phyloP scores from a whole-genome alignment of 768 basidiomycete genomes.

The Boletus tylopilopsis region DNA sequence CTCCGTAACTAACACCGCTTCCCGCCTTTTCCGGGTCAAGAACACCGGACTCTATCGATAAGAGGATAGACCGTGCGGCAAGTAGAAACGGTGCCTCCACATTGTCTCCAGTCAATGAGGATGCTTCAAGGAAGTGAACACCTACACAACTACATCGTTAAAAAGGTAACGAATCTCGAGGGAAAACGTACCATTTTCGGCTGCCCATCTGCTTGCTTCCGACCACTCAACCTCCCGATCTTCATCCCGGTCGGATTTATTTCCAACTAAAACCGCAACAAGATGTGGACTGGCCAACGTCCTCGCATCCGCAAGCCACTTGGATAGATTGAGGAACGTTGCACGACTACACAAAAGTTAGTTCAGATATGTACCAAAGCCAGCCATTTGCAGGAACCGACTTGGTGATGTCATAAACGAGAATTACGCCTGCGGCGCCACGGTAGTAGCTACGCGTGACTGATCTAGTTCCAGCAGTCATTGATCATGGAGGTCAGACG shows the following conservation, averaged over 20 bases:
- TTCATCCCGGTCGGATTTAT: constrained; percentile 93
- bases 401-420: constrained; percentile 95
- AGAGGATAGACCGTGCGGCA: constrained; percentile 81
- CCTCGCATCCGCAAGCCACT: constrained; percentile 92
- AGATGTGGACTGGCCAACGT: constrained; percentile 91
- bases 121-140: constrained; percentile 90
- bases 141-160: constrained; percentile 42
- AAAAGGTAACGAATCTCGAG: not conserved
- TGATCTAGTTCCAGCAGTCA: constrained; percentile 46
- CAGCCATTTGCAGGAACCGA: constrained; percentile 29
- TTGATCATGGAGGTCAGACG: constrained; percentile 7
- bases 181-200: constrained; percentile 71
- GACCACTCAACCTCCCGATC: constrained; percentile 94
- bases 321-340: constrained; percentile 77
- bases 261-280: constrained; percentile 88
- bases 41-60: constrained; percentile 85
- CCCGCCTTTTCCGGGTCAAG: constrained; percentile 94
- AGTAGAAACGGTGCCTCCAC: constrained; percentile 90
- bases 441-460: constrained; percentile 96
- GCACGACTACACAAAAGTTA: constrained; percentile 59
- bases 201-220: constrained; percentile 94
- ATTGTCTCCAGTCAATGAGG: constrained; percentile 89
- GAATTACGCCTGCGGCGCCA: constrained; percentile 86
- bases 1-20: constrained; percentile 95
- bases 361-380: constrained; percentile 1